Conservation (phyloP, 805 yeast species). For the Diddensiella santjacobensis region DNA sequence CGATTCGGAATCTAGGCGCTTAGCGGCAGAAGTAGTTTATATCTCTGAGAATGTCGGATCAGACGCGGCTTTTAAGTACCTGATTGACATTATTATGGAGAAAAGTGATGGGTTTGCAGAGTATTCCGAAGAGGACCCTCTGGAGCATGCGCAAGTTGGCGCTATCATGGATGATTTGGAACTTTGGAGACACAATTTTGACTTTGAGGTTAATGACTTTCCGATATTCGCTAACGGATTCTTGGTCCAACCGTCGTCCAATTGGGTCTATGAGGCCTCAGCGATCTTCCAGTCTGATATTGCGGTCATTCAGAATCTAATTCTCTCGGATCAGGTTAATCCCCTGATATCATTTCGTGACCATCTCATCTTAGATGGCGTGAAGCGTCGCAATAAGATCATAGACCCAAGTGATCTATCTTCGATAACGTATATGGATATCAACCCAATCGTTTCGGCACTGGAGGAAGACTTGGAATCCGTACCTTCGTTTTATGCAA, state of each 20-base stretch:
- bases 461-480: constrained; percentile 1
- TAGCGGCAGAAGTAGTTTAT: constrained; percentile 20
- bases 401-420: constrained; percentile 48
- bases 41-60: constrained; percentile 6
- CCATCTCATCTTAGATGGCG: constrained; percentile 42
- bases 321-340: constrained; percentile 22
- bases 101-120: background rate
- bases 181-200: constrained; percentile 34
- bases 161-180: constrained; percentile 14
- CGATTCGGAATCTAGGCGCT: constrained; percentile 22
- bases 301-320: constrained; percentile 21
- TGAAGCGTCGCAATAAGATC: constrained; percentile 43
- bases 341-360: constrained; percentile 30
- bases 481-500: constrained; percentile 8
- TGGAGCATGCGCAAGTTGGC: background rate
- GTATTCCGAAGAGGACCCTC: background rate
- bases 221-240: constrained; percentile 66
- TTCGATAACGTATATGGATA: constrained; percentile 31
- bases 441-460: constrained; percentile 2
- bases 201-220: constrained; percentile 46
- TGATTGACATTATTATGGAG: background rate
- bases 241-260: constrained; percentile 15
- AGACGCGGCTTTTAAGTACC: background rate
- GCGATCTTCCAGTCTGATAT: constrained; percentile 47
- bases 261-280: constrained; percentile 19